Conservation (phyloP, 371 early-diverging fungal species). For the Choanephora cucurbitarum region DNA sequence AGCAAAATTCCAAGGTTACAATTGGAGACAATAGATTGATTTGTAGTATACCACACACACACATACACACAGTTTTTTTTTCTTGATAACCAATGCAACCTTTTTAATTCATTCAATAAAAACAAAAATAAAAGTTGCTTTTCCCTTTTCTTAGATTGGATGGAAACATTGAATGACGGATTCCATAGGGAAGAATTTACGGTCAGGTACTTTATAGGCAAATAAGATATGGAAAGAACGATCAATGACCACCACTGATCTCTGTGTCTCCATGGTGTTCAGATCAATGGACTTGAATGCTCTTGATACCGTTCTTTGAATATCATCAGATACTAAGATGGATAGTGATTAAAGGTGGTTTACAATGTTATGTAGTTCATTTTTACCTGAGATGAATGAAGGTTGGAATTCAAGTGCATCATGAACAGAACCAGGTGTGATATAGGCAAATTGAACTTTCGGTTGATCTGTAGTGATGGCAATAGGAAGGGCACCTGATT, state of each 20-base stretch:
- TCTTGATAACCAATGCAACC: no score
- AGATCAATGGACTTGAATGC: conserved; percentile 15
- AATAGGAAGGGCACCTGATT: conserved; percentile 13
- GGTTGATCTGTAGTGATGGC: conserved; percentile 24
- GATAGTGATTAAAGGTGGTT: no score
- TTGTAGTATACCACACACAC: background rate
- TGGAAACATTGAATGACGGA: conserved; percentile 9
- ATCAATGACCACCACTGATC: conserved; percentile 19
- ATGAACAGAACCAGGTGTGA: conserved; percentile 9
- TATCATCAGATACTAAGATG: conserved; percentile 16
- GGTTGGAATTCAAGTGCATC: conserved; percentile 18
- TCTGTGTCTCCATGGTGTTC: conserved; percentile 1
- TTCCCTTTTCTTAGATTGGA: background rate
- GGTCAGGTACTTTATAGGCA: background rate
- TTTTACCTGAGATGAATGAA: conserved; percentile 20
- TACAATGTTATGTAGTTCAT: no score
- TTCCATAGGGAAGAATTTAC: conserved; percentile 15
- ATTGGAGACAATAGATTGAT: conserved; percentile 2
- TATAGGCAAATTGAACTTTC: conserved; percentile 13
- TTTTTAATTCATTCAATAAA: no score
- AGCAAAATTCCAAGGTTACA: conserved; percentile 10
- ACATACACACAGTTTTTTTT: no score
- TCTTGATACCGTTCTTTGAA: conserved; percentile 11
- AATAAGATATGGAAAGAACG: conserved; percentile 5
- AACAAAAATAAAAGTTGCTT: no score